Evolutionary conservation across 176 grass and related monocot species (phyloP).

Genomic region (Bonia amplexicaulis): DNA sequence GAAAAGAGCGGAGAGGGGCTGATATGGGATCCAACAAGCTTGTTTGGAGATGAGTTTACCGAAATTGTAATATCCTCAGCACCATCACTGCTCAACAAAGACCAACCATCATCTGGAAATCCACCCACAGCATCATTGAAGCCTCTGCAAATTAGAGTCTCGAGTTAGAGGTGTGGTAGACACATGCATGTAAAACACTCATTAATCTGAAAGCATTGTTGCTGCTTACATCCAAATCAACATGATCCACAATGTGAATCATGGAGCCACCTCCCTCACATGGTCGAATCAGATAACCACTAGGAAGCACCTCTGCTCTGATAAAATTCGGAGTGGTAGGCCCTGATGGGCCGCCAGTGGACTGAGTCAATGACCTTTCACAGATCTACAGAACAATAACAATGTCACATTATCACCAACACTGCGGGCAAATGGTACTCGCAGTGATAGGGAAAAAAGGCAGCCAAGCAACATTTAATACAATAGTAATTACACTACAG

Average conservation of each 20-base stretch:
- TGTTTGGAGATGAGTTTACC: conserved; percentile 76
- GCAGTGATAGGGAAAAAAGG: background rate
- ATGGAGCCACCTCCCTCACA: conserved; percentile 97
- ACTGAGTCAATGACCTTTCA: conserved; percentile 90
- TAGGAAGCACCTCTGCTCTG: conserved; percentile 89
- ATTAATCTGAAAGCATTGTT: background rate
- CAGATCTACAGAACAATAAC: conserved; percentile 63
- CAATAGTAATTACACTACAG: background rate
- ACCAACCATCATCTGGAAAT: conserved; percentile 94
- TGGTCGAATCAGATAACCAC: conserved; percentile 93
- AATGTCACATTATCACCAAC: background rate
- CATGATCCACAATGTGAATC: conserved; percentile 99
- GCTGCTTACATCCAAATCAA: conserved; percentile 89
- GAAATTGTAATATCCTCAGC: conserved; percentile 80
- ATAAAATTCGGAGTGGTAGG: conserved; percentile 69
- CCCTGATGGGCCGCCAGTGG: conserved; percentile 78
- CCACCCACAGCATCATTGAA: conserved; percentile 98
- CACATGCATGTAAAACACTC: background rate
- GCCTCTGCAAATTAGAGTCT: conserved; percentile 53
- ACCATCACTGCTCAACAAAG: conserved; percentile 67
- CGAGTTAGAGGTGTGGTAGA: background rate
- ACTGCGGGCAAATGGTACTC: background rate
- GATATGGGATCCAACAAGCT: conserved; percentile 58
- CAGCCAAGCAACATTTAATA: background rate
- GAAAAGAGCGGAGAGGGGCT: conserved; percentile 62